Evolutionary conservation across 2,329 filamentous ascomycete genomes (phyloP), one percentile per base, ranked within the genome.

Genomic region (Fusarium dlaminii): DNA sequence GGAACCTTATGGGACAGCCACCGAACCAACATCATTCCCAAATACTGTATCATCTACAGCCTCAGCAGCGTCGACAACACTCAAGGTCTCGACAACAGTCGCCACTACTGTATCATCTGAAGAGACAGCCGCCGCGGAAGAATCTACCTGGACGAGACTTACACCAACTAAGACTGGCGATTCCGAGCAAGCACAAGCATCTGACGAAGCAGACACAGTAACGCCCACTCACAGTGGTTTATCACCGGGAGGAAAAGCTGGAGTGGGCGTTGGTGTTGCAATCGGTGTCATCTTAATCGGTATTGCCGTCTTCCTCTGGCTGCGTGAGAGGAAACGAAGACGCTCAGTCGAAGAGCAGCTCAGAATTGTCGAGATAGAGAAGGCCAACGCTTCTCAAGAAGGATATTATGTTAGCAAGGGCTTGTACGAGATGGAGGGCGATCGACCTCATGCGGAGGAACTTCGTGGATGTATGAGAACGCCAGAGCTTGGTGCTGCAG

Each of bases 361-460:
- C 5, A 42, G 30, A 18, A 51, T 65, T 27, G 55, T 58, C 3
- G 57, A 73, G 37, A 57, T 52, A 4, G 57, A 56, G 17, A 57
- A 64, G 8, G 34, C 58, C 14, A 43, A 30, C 18, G 30, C 43
- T 9, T 24, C 55, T 1, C 46, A 64, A 6, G 27, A 58, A 14
- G 39, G 32, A 5, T 27, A 63, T 39, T 63, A 43, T 32, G 43
- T 54, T 5, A 63, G 45, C 40, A 55, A 52, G 12, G 56, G 40
- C 3, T 30, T 74, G 15, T 72, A 64, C n/a, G 76, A 78, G 62
- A 78, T 78, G 76, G 76, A 78, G 27, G 76, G 76, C 8, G 73
- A 77, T 37, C 62, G 74, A 37, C 71, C 75, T 17, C 61, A 68
- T 10, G 55, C 54, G 5, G 65, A 70, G 20, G 76, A 78, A 51